Base-by-base conservation (phyloP, 805 yeast genomes). In the Saccharomycopsis microspora region DNA sequence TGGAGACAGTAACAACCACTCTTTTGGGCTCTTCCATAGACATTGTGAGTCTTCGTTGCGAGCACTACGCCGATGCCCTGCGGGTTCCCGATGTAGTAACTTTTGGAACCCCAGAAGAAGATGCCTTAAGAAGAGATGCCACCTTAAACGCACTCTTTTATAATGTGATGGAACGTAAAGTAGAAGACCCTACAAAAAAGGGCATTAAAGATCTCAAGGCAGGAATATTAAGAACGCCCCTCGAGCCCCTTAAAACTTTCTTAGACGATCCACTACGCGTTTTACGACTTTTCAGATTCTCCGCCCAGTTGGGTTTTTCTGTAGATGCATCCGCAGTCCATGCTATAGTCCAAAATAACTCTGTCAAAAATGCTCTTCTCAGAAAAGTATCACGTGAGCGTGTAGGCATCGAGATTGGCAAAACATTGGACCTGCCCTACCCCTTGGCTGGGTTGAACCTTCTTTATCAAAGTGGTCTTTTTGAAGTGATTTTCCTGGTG, bases 1-100 rank as follows among this genome's bases (percentile, higher is more conserved):
- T 93, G 56, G 99, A 93, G 58, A 94, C 99, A 1, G 94, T 97
- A 39, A 93, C 97, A 3, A 88, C 96, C 1, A 84, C 80, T 57
- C 64, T 93, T 7, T 85, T 74, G 58, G 94, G 81, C 1, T 61
- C 82, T n/a, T 96, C 87, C 57, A 76, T 93, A 46, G 99, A 93
- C 65, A 87, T 93, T 61, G 98, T 94, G 44, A 90, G 90, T 62
- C 69, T 93, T 54, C 69, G 99, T 54, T 80, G 82, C 37, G 98
- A 93, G 60, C 83, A 77, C 57, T 93, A 93, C 59, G 78, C 95
- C 0, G 77, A 74, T 28, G 43, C 37, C 10, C 82, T 95, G 43
- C 67, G 98, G 46, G 87, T 93, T n/a, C 99, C 99, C 1, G 46
- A 52, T 6, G 62, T 68, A 1, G 78, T 86, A 39, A 73, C 75